Evolutionary conservation across 2,329 filamentous ascomycete genomes (phyloP).

Genomic region (Talaromyces pinophilus): DNA sequence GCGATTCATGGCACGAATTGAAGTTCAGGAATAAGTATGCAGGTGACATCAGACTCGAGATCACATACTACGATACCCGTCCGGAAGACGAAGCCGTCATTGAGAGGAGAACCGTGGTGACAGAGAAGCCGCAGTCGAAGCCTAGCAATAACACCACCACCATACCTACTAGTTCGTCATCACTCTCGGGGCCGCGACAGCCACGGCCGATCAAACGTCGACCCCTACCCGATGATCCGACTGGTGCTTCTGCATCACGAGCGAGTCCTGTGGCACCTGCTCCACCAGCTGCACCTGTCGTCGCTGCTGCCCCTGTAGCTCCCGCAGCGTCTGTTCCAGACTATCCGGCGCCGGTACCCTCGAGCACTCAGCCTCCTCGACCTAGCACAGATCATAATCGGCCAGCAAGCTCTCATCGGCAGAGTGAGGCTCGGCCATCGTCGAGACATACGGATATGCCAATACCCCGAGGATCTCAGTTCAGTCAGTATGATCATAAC

Average conservation of each 20-base stretch:
- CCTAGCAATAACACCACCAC: slow-evolving; percentile 27
- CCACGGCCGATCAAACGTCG: slow-evolving; percentile 73
- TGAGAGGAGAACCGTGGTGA: slow-evolving; percentile 55
- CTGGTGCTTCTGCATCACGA: slow-evolving; percentile 51
- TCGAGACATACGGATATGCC: slow-evolving; percentile 14
- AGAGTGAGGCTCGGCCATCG: slow-evolving; percentile 14
- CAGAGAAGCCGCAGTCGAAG: slow-evolving; percentile 40
- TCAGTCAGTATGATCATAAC: slow-evolving; percentile 11
- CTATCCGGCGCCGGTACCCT: slow-evolving; percentile 26
- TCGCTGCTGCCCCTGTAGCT: slow-evolving; percentile 23
- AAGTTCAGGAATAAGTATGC: slow-evolving; percentile 92
- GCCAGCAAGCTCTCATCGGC: slow-evolving; percentile 24
- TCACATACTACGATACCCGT: slow-evolving; percentile 91
- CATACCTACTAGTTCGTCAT: slow-evolving; percentile 29
- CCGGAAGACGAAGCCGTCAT: slow-evolving; percentile 72
- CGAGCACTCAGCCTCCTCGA: slow-evolving; percentile 23
- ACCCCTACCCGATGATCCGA: slow-evolving; percentile 78
- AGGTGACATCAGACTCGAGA: slow-evolving; percentile 89
- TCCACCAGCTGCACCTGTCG: slow-evolving; percentile 18
- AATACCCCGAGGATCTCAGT: slow-evolving; percentile 1
- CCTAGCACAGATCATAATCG: slow-evolving; percentile 11
- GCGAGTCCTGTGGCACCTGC: slow-evolving; percentile 34
- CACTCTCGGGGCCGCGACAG: slow-evolving; percentile 51
- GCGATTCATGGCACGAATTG: slow-evolving; percentile 86
- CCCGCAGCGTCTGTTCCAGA: slow-evolving; percentile 28